phyloP scores from a whole-genome alignment of 805 yeast genomes.

The Barnettozyma botsteinii region DNA sequence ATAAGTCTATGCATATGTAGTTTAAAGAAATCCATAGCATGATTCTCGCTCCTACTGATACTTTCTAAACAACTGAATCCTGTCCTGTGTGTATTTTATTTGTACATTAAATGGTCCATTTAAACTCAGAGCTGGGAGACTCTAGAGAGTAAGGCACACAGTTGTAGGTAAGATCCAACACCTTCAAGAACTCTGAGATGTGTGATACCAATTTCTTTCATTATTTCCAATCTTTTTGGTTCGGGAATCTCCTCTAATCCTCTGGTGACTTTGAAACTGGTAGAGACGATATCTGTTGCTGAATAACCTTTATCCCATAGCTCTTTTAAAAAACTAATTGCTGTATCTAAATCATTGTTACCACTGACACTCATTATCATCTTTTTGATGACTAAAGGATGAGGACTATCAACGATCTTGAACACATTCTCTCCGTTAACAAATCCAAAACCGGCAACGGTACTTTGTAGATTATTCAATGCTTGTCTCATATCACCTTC shows the following conservation, averaged over 20 bases:
- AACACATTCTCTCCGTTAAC: constrained; percentile 92
- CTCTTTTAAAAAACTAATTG: constrained; percentile 55
- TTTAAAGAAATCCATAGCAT: too few species aligned
- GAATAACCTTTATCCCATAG: constrained; percentile 90
- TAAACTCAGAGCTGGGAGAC: constrained; percentile 20
- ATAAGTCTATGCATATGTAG: too few species aligned
- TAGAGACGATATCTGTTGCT: constrained; percentile 87
- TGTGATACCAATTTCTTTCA: constrained; percentile 81
- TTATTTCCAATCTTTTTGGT: constrained; percentile 61
- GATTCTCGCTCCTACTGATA: too few species aligned
- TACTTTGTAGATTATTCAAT: constrained; percentile 85
- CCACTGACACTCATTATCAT: constrained; percentile 50
- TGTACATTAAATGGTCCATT: neutral
- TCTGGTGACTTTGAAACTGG: constrained; percentile 84
- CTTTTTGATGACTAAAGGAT: constrained; percentile 76
- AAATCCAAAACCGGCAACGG: constrained; percentile 87
- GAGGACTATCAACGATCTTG: constrained; percentile 94
- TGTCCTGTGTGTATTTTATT: too few species aligned
- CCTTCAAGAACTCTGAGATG: constrained; percentile 95
- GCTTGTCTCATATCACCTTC: constrained; percentile 99
- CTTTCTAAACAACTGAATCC: too few species aligned
- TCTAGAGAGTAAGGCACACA: constrained; percentile 76
- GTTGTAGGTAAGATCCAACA: constrained; percentile 78
- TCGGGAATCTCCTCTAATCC: constrained; percentile 65
- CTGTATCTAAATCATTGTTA: constrained; percentile 50